Evolutionary conservation across 139 green algal species (phyloP).

Genomic region (Auxenochlorella pyrenoidosa): DNA sequence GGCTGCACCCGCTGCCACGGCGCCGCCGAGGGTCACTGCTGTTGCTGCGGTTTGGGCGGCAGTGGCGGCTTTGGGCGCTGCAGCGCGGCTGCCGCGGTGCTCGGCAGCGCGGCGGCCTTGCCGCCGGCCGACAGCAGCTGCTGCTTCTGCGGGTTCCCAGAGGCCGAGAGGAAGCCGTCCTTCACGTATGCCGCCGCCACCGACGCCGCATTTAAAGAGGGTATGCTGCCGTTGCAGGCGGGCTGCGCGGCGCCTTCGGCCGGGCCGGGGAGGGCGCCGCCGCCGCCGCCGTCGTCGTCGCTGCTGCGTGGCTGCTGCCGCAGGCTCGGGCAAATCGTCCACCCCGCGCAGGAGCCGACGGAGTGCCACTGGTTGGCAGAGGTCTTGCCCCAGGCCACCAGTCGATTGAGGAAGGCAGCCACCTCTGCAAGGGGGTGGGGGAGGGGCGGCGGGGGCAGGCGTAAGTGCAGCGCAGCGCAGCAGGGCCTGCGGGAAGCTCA

Average conservation of each 20-base stretch:
- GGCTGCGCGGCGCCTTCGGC: background rate
- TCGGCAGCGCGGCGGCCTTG: background rate
- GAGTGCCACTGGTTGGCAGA: conserved; percentile 22
- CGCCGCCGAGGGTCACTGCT: no score
- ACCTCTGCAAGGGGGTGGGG: conserved; percentile 68
- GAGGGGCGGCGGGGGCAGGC: no score
- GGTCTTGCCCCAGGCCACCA: conserved; percentile 66
- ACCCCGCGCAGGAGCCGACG: conserved; percentile 12
- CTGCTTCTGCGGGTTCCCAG: background rate
- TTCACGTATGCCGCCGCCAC: background rate
- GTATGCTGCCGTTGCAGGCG: conserved; percentile 7
- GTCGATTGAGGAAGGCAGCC: conserved; percentile 64
- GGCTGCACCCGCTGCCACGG: no score
- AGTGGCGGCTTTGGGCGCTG: background rate
- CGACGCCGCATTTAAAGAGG: background rate
- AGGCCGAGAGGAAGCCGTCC: background rate
- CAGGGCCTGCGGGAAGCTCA: no score
- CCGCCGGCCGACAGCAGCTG: background rate
- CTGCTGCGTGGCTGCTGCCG: background rate
- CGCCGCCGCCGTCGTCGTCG: background rate
- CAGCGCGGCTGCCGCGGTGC: background rate
- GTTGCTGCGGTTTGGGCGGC: background rate
- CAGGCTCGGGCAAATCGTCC: background rate
- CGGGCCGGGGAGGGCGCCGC: background rate
- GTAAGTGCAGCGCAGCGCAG: background rate